Conservation (phyloP, 148 eudicot species). For the Camellia granthamiana region DNA sequence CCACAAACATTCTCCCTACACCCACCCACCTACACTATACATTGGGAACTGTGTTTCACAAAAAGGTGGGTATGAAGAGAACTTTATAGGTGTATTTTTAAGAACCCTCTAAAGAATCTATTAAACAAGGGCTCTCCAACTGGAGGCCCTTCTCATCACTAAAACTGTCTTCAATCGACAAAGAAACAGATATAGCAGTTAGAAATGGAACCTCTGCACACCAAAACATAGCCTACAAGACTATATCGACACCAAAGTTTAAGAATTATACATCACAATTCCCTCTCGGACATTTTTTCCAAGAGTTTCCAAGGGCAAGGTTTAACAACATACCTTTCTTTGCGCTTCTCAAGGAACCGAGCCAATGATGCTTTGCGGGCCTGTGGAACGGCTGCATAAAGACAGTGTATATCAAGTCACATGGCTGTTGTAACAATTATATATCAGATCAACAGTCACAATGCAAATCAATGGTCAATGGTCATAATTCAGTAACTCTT, state of each 20-base stretch:
- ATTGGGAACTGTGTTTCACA: no score
- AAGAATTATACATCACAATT: not conserved
- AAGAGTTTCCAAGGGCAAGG: not conserved
- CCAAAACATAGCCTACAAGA: not conserved
- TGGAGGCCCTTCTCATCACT: not conserved
- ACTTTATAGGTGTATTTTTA: not conserved
- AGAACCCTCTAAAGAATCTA: not conserved
- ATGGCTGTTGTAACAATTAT: not conserved
- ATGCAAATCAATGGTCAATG: not conserved
- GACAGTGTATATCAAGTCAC: not conserved
- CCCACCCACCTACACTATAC: no score
- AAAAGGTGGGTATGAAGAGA: not conserved
- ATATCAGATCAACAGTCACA: not conserved
- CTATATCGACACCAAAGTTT: not conserved
- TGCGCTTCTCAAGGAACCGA: constrained; percentile 63
- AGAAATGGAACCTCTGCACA: not conserved
- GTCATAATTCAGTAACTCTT: no score
- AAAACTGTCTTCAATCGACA: not conserved
- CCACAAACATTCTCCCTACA: no score
- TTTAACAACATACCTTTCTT: constrained; percentile 45
- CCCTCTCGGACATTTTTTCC: not conserved
- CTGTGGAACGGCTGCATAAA: constrained; percentile 57
- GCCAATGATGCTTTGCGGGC: constrained; percentile 59
- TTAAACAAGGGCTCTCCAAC: not conserved
- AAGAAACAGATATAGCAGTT: not conserved